Conservation (phyloP, 495 filamentous ascomycete genomes). For the Aspergillus sclerotioniger region DNA sequence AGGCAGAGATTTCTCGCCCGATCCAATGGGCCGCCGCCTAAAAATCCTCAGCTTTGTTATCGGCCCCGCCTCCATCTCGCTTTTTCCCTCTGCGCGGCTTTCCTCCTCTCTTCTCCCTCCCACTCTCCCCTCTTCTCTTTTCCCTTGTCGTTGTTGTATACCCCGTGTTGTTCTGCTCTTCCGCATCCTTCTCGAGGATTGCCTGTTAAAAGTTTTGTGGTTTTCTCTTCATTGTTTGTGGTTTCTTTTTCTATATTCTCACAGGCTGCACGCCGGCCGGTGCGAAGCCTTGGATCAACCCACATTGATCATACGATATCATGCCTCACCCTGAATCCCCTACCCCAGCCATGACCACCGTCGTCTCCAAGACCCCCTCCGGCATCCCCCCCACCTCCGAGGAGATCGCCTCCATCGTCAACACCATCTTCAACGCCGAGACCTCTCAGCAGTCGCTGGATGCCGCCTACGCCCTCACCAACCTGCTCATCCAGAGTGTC, state of each 20-base stretch:
- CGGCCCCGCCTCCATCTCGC: slow-evolving; percentile 15
- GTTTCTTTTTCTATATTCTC: slow-evolving; percentile 1
- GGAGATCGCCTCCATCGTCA: slow-evolving; percentile 70
- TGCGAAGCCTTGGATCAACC: not conserved
- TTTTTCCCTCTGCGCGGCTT: slow-evolving; percentile 19
- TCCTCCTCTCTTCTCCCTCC: slow-evolving; percentile 8
- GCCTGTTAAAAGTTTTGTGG: slow-evolving; percentile 4
- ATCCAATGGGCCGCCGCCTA: slow-evolving; percentile 15
- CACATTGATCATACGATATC: slow-evolving; percentile 2
- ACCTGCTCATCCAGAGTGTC: slow-evolving; percentile 72
- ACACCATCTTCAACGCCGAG: slow-evolving; percentile 73
- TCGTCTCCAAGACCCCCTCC: slow-evolving; percentile 56
- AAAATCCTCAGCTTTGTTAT: slow-evolving; percentile 11
- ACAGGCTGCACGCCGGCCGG: not conserved
- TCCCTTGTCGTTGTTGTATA: slow-evolving; percentile 4
- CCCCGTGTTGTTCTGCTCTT: slow-evolving; percentile 7
- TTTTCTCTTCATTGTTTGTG: slow-evolving; percentile 2
- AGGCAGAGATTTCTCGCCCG: slow-evolving; percentile 18
- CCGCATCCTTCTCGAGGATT: slow-evolving; percentile 16
- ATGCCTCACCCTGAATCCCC: slow-evolving; percentile 68
- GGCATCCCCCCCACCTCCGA: slow-evolving; percentile 61
- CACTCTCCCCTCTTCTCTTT: slow-evolving; percentile 6
- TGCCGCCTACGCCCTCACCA: slow-evolving; percentile 77
- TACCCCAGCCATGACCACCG: slow-evolving; percentile 50
- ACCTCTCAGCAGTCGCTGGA: slow-evolving; percentile 86